Conservation (phyloP, 2,329 filamentous ascomycete species). For the Polytolypa hystricis region DNA sequence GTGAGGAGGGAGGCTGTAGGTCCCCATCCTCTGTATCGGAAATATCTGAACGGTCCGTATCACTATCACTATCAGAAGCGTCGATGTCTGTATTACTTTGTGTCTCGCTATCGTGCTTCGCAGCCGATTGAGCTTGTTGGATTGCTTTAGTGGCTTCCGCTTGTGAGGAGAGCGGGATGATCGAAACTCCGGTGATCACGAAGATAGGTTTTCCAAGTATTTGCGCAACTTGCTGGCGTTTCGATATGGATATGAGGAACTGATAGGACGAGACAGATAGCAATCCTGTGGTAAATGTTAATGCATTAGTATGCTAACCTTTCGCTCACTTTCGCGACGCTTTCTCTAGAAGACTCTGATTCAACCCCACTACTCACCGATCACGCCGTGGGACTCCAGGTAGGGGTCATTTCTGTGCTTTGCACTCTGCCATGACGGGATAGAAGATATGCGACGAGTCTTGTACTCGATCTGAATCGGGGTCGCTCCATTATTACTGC, state of each 20-base stretch:
- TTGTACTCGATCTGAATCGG: constrained; percentile 59
- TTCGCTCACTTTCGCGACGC: no score
- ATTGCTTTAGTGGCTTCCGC: constrained; percentile 64
- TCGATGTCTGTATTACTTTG: constrained; percentile 36
- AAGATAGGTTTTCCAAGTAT: constrained; percentile 75
- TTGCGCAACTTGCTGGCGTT: constrained; percentile 78
- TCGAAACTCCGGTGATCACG: constrained; percentile 73
- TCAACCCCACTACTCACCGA: constrained; percentile 37
- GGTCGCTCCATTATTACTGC: constrained; percentile 40
- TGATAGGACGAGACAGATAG: constrained; percentile 69
- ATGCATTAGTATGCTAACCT: no score
- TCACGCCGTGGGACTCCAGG: constrained; percentile 42
- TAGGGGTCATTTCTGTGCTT: constrained; percentile 21
- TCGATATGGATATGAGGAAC: constrained; percentile 78
- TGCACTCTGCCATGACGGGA: constrained; percentile 26
- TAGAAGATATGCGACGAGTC: constrained; percentile 41
- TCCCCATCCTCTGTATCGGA: constrained; percentile 6
- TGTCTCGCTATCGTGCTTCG: constrained; percentile 19
- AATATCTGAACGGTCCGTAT: constrained; percentile 8
- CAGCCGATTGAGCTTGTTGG: constrained; percentile 17
- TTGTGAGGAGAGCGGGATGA: constrained; percentile 77
- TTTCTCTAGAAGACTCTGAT: constrained; percentile 8
- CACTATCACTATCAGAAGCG: constrained; percentile 14
- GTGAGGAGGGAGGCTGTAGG: constrained; percentile 19
- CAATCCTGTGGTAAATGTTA: constrained; percentile 48